phyloP scores from a whole-genome alignment of 352 stramenopile genomes.

The Phytophthora fragariaefolia region DNA sequence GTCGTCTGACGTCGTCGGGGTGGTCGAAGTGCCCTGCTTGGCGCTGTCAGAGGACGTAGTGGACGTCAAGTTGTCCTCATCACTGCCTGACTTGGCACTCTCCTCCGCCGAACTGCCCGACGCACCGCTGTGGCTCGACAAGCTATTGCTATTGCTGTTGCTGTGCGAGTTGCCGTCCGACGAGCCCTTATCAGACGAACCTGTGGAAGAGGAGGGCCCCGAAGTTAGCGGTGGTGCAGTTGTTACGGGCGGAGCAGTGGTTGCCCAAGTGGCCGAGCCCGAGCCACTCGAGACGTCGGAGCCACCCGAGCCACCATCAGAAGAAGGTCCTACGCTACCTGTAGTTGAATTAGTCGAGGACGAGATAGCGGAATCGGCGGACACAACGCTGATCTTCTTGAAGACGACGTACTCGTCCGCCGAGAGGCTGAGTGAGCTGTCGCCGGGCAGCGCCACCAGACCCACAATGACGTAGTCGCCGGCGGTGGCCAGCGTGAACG shows the following conservation, averaged over 20 bases:
- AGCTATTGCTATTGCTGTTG: conserved; percentile 13
- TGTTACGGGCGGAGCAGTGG: conserved; percentile 31
- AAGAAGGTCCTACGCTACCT: conserved; percentile 35
- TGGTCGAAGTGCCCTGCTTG: not conserved
- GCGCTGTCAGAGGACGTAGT: conserved; percentile 7
- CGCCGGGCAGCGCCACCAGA: conserved; percentile 63
- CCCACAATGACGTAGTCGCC: conserved; percentile 75
- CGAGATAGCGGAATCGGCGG: conserved; percentile 47
- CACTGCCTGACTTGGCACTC: not conserved
- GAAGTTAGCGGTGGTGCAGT: conserved; percentile 34
- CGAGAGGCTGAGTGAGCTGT: conserved; percentile 53
- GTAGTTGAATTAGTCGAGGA: conserved; percentile 28
- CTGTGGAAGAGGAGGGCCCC: conserved; percentile 32
- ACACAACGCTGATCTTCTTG: conserved; percentile 70
- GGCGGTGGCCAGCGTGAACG: conserved; percentile 54
- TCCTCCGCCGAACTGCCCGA: not conserved
- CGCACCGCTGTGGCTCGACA: conserved; percentile 8
- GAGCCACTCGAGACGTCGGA: conserved; percentile 20
- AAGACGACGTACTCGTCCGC: conserved; percentile 73
- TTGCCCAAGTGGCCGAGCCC: conserved; percentile 8
- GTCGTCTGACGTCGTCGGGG: conserved; percentile 21
- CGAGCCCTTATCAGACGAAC: conserved; percentile 18
- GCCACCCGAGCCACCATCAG: not conserved
- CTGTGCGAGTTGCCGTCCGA: conserved; percentile 6
- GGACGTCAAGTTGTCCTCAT: conserved; percentile 12